phyloP scores from a whole-genome alignment of 2,329 filamentous ascomycete genomes.

The Westerdykella sp. region DNA sequence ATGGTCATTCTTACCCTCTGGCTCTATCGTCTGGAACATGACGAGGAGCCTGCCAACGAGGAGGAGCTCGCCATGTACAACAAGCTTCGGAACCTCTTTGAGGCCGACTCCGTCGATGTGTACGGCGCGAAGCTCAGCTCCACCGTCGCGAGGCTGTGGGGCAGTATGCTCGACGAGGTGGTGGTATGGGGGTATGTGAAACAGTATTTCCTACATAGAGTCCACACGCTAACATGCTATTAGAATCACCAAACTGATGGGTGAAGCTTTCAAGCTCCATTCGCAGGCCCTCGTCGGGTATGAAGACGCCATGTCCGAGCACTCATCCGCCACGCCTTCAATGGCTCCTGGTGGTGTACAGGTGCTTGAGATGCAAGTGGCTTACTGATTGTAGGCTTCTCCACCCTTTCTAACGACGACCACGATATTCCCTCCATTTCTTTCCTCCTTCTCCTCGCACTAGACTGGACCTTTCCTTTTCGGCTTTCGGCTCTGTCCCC shows the following conservation, averaged over 20 bases:
- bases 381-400: conserved; percentile 26
- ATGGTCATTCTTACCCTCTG: conserved; percentile 97
- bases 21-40: conserved; percentile 98
- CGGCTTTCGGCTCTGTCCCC: conserved; percentile 22
- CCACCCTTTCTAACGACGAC: conserved; percentile 10
- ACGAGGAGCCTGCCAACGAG: conserved; percentile 81
- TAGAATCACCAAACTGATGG: conserved; percentile 91
- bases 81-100: conserved; percentile 83
- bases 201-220: conserved; percentile 6
- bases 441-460: conserved; percentile 16
- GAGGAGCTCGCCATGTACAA: conserved; percentile 87
- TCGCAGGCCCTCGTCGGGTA: conserved; percentile 92
- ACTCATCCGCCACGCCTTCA: conserved; percentile 38
- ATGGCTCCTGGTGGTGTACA: conserved; percentile 38
- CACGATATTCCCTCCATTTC: conserved; percentile 12
- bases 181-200: conserved; percentile 94
- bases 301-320: conserved; percentile 64
- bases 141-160: conserved; percentile 93
- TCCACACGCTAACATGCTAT: conserved; percentile 40
- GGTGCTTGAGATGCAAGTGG: conserved; percentile 40
- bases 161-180: conserved; percentile 95
- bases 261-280: conserved; percentile 95
- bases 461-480: conserved; percentile 27
- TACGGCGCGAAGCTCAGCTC: conserved; percentile 83
- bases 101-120: conserved; percentile 79